Evolutionary conservation across 176 grass and related monocot species (phyloP), one percentile per base, ranked within the genome.

Genomic region (Pharus latifolius): DNA sequence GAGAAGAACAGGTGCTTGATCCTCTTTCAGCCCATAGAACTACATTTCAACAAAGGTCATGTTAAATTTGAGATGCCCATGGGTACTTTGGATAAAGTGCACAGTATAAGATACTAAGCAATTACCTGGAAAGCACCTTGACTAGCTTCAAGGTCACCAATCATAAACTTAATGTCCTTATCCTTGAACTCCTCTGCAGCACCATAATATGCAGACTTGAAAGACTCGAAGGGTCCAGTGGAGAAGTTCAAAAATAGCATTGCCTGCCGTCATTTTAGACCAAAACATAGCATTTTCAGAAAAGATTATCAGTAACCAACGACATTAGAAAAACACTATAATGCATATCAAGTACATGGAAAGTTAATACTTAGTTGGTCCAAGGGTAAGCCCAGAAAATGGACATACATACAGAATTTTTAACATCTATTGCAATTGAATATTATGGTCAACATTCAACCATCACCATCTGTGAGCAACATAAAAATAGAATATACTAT

Each of bases 211-310:
- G 56, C 86, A 38, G 76, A 73, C 64, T 94, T 91, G 79, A 91
- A 94, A 14, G 87, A 83, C 23, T 91, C 81, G 60, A 78, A 88
- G 3, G 91, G 72, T 28, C 81, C 84, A 32, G 80, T 78, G 73
- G 73, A 75, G 55, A 99, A 99, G 71, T 91, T 88, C 48, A 99
- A 29, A 65, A 94, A 99, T 41, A 99, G 79, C 87, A 99, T 90
- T 25, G 82, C 84, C 90, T 99, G 67, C 19, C 51, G 80, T 23
- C 51, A 53, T 70, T 48, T 37, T 41, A 26, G 76, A 41, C 35
- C 69, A 69, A 17, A 72, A 6, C 63, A 79, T 38, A 40, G n/a
- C n/a, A n/a, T n/a, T n/a, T n/a, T 6, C 19, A 69, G 6, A 22
- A 6, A 32, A 38, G 51, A 70, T 15, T 38, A 52, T 69, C 4